Evolutionary conservation across 1,284 basidiomycete genomes (phyloP).

Genomic region (Trametes sp.): DNA sequence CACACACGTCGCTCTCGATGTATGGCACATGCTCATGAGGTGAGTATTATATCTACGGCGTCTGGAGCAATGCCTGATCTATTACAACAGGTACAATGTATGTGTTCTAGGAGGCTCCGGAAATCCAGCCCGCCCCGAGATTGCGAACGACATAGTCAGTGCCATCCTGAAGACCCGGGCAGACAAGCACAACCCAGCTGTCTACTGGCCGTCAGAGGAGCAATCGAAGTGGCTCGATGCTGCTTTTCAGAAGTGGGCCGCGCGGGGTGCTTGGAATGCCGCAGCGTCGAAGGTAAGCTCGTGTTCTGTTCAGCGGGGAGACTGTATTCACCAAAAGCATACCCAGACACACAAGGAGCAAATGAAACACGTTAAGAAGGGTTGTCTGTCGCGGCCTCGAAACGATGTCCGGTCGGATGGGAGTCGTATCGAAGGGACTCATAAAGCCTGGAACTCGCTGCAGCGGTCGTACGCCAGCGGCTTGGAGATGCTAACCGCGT

Average conservation of each 20-base stretch:
- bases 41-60: slow-evolving; percentile 4
- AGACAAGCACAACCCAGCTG: slow-evolving; percentile 16
- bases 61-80: too few species aligned
- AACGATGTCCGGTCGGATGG: slow-evolving; percentile 36
- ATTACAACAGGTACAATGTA: neutral
- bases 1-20: slow-evolving; percentile 19
- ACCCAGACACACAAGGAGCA: slow-evolving; percentile 26
- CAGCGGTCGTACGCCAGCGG: slow-evolving; percentile 35
- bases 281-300: slow-evolving; percentile 22
- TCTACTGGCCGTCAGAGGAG: slow-evolving; percentile 27
- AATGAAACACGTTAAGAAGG: slow-evolving; percentile 36
- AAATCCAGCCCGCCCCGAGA: slow-evolving; percentile 13
- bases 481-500: slow-evolving; percentile 21
- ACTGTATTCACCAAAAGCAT: too few species aligned
- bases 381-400: slow-evolving; percentile 34
- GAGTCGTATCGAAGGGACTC: slow-evolving; percentile 17
- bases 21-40: slow-evolving; percentile 26
- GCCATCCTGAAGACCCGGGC: slow-evolving; percentile 31
- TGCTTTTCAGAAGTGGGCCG: slow-evolving; percentile 5
- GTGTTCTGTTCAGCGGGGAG: neutral
- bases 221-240: slow-evolving; percentile 23
- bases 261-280: slow-evolving; percentile 26
- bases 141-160: slow-evolving; percentile 25
- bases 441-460: slow-evolving; percentile 38
- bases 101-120: slow-evolving; percentile 1